Evolutionary conservation across 2,329 filamentous ascomycete species (phyloP).

Genomic region (Geoglossum cookeanum): DNA sequence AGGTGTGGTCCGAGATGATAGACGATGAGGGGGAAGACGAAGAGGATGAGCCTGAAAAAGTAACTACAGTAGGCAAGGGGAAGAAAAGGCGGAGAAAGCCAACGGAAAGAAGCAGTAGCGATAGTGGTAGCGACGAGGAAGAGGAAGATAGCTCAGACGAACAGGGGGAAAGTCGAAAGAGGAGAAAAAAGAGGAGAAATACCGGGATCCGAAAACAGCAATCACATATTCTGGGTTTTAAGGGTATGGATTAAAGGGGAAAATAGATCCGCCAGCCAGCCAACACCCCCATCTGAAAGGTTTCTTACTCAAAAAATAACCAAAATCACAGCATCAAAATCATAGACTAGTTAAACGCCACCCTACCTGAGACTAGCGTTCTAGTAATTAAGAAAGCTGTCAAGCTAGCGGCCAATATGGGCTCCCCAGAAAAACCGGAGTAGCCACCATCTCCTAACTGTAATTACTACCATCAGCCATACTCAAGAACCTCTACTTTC

Average conservation of each 20-base stretch:
- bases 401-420: too few relatives aligned
- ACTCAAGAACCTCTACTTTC: too few relatives aligned
- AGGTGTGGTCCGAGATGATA: slow-evolving; percentile 54
- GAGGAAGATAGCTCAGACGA: neutral
- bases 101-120: slow-evolving; percentile 16
- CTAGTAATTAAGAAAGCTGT: too few relatives aligned
- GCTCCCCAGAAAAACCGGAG: too few relatives aligned
- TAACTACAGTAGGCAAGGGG: slow-evolving; percentile 25
- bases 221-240: neutral
- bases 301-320: too few relatives aligned
- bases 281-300: too few relatives aligned
- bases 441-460: too few relatives aligned
- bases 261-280: too few relatives aligned
- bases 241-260: neutral
- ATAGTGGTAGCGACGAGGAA: neutral
- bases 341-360: too few relatives aligned
- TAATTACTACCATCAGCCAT: too few relatives aligned
- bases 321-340: too few relatives aligned
- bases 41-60: slow-evolving; percentile 18
- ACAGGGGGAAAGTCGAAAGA: neutral
- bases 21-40: slow-evolving; percentile 26
- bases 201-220: neutral
- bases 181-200: neutral
- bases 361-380: too few relatives aligned
- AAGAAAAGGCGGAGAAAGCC: slow-evolving; percentile 24